Conservation (phyloP, 768 basidiomycete genomes). For the Phlegmacium glaucopus region DNA sequence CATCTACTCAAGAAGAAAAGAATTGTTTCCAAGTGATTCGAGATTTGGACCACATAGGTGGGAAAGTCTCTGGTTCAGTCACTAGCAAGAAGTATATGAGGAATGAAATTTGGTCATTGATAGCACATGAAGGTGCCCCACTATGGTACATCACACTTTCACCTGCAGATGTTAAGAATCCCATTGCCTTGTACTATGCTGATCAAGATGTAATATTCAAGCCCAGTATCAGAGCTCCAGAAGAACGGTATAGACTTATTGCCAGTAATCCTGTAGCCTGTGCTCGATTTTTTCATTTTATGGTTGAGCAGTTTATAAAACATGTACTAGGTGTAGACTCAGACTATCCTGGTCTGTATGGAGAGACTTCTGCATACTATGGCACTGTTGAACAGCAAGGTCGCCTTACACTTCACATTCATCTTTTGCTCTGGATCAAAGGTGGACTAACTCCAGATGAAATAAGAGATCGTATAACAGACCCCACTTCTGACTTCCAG, state of each 20-base stretch:
- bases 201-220: conserved; percentile 16
- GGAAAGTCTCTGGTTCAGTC: conserved; percentile 25
- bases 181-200: conserved; percentile 32
- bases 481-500: conserved; percentile 21
- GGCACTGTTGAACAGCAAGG: conserved; percentile 35
- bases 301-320: conserved; percentile 25
- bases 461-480: conserved; percentile 24
- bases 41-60: conserved; percentile 32
- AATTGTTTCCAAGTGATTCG: conserved; percentile 29
- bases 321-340: conserved; percentile 18
- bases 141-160: conserved; percentile 34
- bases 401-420: conserved; percentile 32
- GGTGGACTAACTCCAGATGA: conserved; percentile 27
- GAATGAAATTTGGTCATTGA: conserved; percentile 30
- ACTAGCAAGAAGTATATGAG: conserved; percentile 24
- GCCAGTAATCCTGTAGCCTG: too few relatives aligned
- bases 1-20: conserved; percentile 28
- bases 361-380: conserved; percentile 26
- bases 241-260: conserved; percentile 2
- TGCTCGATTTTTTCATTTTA: conserved; percentile 30
- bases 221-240: conserved; percentile 10
- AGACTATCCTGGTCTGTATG: conserved; percentile 20
- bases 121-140: conserved; percentile 21
- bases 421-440: conserved; percentile 33
- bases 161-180: conserved; percentile 26